Evolutionary conservation across 306 rosid species (phyloP).

Genomic region (Alnus glutinosa): DNA sequence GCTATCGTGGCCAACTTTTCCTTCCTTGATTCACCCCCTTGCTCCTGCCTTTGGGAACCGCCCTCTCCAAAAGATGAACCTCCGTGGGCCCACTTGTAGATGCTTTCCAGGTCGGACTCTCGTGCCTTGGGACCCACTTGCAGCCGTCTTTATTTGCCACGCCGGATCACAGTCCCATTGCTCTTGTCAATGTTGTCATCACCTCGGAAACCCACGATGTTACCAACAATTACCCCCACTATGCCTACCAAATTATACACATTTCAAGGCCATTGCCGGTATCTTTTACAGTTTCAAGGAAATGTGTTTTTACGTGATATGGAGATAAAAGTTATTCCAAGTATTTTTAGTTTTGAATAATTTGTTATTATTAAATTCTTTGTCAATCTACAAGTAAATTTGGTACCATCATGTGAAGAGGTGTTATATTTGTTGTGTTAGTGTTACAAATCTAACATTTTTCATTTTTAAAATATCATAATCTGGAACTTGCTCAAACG

Average conservation of each 20-base stretch:
- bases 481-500: too few relatives aligned
- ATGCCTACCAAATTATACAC: background rate
- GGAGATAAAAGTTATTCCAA: too few relatives aligned
- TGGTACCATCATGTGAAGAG: too few relatives aligned
- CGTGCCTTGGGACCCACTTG: conserved; percentile 50
- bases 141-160: conserved; percentile 43
- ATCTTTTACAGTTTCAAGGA: too few relatives aligned
- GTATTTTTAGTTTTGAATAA: too few relatives aligned
- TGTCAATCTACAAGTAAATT: too few relatives aligned
- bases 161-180: conserved; percentile 30
- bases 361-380: too few relatives aligned
- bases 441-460: too few relatives aligned
- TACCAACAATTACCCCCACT: background rate
- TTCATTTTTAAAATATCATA: too few relatives aligned
- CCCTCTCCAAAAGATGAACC: conserved; percentile 18
- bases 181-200: conserved; percentile 4
- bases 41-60: conserved; percentile 40
- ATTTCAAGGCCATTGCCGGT: conserved; percentile 1
- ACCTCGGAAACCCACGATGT: background rate
- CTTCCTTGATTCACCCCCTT: conserved; percentile 20
- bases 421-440: too few relatives aligned
- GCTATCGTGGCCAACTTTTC: conserved; percentile 42
- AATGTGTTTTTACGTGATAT: too few relatives aligned
- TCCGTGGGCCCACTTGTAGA: conserved; percentile 43
- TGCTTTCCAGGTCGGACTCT: conserved; percentile 63